Conservation (phyloP, 306 rosid genomes). For the Argentina anserina region DNA sequence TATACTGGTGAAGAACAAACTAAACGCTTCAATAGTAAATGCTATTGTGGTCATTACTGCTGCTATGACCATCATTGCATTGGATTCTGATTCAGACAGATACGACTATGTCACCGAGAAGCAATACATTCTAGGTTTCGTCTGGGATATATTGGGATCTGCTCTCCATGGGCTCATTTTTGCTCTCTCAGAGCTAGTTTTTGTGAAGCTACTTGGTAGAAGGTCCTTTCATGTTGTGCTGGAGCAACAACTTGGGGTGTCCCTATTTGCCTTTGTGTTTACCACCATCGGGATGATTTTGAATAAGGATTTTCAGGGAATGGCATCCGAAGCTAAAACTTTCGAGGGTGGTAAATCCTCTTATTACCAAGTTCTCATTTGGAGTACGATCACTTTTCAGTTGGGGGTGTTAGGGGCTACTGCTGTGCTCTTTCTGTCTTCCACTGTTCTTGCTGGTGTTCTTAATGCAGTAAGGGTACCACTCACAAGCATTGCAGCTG, state of each 20-base stretch:
- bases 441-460: conserved; percentile 91
- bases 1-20: conserved; percentile 62
- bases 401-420: conserved; percentile 75
- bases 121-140: conserved; percentile 67
- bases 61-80: conserved; percentile 69
- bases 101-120: conserved; percentile 40
- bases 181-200: conserved; percentile 79
- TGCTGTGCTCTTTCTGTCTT: conserved; percentile 78
- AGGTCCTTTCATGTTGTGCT: conserved; percentile 81
- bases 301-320: conserved; percentile 56
- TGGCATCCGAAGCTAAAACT: conserved; percentile 53
- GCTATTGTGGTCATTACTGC: conserved; percentile 64
- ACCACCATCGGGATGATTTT: conserved; percentile 60
- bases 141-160: conserved; percentile 88
- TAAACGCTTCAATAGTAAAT: conserved; percentile 66
- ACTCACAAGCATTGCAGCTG: conserved; percentile 84
- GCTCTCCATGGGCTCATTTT: conserved; percentile 94
- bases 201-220: conserved; percentile 56
- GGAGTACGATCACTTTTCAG: conserved; percentile 78
- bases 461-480: conserved; percentile 88
- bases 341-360: conserved; percentile 64
- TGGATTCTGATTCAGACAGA: conserved; percentile 83
- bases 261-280: conserved; percentile 61
- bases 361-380: conserved; percentile 61
- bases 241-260: conserved; percentile 91